These are phyloP conservation scores for Metroxylon sagu DNA, from an alignment of 176 grass and related monocot species.

Conservation along the genomic window DNA sequence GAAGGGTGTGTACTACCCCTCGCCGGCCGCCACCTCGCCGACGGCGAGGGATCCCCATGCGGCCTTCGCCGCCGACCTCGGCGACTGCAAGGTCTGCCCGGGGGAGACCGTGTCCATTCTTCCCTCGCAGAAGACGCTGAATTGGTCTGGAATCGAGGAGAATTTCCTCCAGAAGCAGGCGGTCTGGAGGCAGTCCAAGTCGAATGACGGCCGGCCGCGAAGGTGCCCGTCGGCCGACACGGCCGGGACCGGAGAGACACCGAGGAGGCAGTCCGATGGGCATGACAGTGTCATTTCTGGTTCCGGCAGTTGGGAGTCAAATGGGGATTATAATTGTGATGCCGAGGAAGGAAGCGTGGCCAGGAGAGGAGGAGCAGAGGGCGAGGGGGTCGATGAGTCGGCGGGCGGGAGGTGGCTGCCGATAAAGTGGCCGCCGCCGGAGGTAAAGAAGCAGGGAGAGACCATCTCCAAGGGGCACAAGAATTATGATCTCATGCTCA, in stretches of 20 bases:
- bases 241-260: not conserved
- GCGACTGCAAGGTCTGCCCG: conserved; percentile 34
- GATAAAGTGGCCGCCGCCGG: conserved; percentile 24
- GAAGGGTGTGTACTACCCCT: conserved; percentile 70
- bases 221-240: conserved; percentile 13
- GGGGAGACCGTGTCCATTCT: conserved; percentile 65
- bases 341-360: not conserved
- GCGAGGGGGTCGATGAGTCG: not conserved
- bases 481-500: conserved; percentile 94
- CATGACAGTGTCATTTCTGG: not conserved
- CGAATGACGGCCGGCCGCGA: conserved; percentile 23
- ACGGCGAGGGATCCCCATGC: conserved; percentile 43
- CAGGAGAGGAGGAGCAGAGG: conserved; percentile 4
- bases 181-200: conserved; percentile 42
- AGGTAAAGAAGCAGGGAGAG: conserved; percentile 77
- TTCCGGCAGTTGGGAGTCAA: not conserved
- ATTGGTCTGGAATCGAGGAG: conserved; percentile 45
- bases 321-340: not conserved
- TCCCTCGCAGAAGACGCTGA: conserved; percentile 67
- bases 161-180: conserved; percentile 46
- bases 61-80: conserved; percentile 35
- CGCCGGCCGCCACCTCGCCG: conserved; percentile 31
- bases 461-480: conserved; percentile 81
- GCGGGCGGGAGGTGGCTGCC: conserved; percentile 10
- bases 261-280: not conserved